These are phyloP conservation scores for Mrakia frigida DNA, from an alignment of 768 basidiomycete genomes.

Conservation along the genomic window DNA sequence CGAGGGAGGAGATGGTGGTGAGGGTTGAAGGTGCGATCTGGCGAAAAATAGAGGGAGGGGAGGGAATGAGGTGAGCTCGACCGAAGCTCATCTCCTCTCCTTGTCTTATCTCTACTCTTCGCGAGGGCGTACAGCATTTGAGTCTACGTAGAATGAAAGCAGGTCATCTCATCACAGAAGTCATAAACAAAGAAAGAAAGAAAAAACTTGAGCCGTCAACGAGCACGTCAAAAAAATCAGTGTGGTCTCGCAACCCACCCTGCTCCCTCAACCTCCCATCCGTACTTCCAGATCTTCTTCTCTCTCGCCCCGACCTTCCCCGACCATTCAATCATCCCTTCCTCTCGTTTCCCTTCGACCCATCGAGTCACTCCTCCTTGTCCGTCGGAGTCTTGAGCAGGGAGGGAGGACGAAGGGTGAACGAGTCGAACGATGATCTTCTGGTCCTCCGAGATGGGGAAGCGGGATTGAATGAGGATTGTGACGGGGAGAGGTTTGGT, in stretches of 20 bases:
- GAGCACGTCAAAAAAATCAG: too few relatives aligned
- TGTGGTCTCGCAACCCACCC: conserved; percentile 13
- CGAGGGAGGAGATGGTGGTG: not conserved
- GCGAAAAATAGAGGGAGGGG: not conserved
- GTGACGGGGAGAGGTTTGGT: not conserved
- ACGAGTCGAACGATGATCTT: conserved; percentile 9
- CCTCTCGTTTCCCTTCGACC: not conserved
- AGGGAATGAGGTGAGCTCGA: not conserved
- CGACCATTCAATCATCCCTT: conserved; percentile 9
- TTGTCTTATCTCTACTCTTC: not conserved
- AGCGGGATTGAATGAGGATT: conserved; percentile 9
- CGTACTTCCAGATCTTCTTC: conserved; percentile 1
- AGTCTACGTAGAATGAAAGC: not conserved
- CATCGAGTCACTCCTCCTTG: not conserved
- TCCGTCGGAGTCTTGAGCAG: not conserved
- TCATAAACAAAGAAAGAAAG: too few relatives aligned
- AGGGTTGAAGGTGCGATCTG: not conserved
- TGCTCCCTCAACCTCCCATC: conserved; percentile 17
- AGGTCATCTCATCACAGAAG: too few relatives aligned
- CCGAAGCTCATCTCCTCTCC: not conserved
- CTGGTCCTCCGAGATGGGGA: conserved; percentile 10
- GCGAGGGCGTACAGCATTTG: not conserved
- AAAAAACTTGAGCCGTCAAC: too few relatives aligned
- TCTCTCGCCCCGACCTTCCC: not conserved
- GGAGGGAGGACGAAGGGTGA: not conserved